Percentiles rank a stretch among this genome's conserved stretches.
Conservation (phyloP, 164 flowering plant species). For the Annona squamosa region DNA sequence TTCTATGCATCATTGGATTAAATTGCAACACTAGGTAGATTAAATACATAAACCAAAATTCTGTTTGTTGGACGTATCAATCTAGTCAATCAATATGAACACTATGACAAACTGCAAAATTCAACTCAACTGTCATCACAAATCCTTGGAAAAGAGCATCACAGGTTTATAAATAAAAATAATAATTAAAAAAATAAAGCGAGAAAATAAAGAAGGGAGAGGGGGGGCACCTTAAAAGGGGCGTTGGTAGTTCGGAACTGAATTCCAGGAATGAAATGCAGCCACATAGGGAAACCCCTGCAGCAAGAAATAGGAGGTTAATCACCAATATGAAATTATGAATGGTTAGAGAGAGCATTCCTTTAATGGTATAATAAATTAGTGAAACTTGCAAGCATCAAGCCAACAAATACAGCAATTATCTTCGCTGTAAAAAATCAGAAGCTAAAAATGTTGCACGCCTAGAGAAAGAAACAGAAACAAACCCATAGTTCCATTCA, state of each 20-base stretch:
- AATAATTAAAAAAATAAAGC: not conserved
- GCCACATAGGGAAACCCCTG: constrained; percentile 67
- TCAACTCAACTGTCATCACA: no score
- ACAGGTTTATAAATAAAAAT: no score
- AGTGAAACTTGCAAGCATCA: not conserved
- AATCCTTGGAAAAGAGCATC: no score
- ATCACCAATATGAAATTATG: not conserved
- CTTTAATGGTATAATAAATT: not conserved
- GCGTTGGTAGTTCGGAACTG: constrained; percentile 51
- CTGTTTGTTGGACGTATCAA: not conserved
- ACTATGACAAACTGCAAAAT: not conserved
- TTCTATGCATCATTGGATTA: not conserved
- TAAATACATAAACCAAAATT: not conserved
- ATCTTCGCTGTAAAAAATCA: not conserved
- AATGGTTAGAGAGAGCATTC: not conserved
- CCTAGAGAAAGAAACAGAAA: not conserved
- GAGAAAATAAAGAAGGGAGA: not conserved
- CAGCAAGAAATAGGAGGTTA: constrained; percentile 1
- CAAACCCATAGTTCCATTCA: constrained; percentile 68
- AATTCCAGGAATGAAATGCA: constrained; percentile 57
- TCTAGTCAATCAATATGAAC: not conserved
- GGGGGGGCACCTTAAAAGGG: constrained; percentile 38
- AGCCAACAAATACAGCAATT: not conserved
- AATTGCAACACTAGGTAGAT: not conserved
- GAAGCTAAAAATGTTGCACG: not conserved